Base-by-base conservation (phyloP, 2,329 filamentous ascomycete genomes). In the Fusarium chlamydosporum region DNA sequence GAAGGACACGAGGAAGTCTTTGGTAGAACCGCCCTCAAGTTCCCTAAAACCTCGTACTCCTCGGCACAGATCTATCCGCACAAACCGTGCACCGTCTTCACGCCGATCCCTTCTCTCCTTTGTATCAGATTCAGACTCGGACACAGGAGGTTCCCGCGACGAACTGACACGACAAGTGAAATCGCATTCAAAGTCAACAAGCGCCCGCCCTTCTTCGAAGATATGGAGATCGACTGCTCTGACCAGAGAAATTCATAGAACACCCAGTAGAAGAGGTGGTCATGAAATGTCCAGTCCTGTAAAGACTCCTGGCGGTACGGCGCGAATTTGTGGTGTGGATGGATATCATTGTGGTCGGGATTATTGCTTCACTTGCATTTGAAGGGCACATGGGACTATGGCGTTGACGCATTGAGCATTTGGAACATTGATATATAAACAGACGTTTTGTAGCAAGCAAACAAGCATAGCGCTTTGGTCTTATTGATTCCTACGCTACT, bases 361-460 rank as follows among this genome's bases (percentile, higher is more conserved):
- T 63, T 89, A 89, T 77, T 90, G 88, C 76, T 88, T 90, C 69
- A 81, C 80, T 11, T 89, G 88, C 71, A 78, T 86, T 60, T 80
- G 60, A 60, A 51, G 11, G 4, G 23, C 15, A 23, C 4, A 27
- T 16, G 6, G 12, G 4, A 16, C 20, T 45, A 13, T 31, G 46
- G 9, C 12, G 26, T 11, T 26, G 12, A 29, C 10, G 34, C 12
- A 34, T 18, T 11, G 16, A 16, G 16, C 5, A 13, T 48, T 3
- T 18, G n/a, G 41, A 16, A 33, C n/a, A 42, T 31, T n/a, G 18
- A 23, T 11, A 8, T 40, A 46, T 27, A 16, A 20, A 35, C 20
- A 18, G 18, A 33, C 12, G 51, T 37, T 33, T 23, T 27, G 50
- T 48, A 52, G 31, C 8, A 51, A 68, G 37, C 51, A 62, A 18